These are phyloP conservation scores for Marasmius sp. DNA, from an alignment of 1,284 basidiomycete species.

Conservation along the genomic window DNA sequence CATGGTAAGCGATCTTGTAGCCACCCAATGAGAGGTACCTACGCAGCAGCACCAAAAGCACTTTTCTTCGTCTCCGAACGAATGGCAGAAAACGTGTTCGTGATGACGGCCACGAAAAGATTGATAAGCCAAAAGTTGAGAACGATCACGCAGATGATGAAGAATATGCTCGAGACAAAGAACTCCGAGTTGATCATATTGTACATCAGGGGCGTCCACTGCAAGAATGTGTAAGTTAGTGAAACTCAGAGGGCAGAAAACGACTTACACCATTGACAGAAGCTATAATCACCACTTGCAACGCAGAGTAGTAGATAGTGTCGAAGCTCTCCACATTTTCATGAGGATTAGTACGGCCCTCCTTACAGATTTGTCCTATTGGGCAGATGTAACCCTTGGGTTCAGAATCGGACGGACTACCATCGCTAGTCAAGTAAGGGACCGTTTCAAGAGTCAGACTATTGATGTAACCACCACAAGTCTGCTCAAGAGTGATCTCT, in stretches of 20 bases:
- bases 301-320: conserved; percentile 79
- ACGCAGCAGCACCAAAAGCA: conserved; percentile 83
- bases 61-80: conserved; percentile 87
- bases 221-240: conserved; percentile 8
- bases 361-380: conserved; percentile 75
- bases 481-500: conserved; percentile 50
- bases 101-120: conserved; percentile 94
- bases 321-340: conserved; percentile 83
- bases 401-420: conserved; percentile 24
- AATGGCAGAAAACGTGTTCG: conserved; percentile 92
- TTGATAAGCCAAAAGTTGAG: conserved; percentile 96
- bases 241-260: neutral
- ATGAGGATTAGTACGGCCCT: conserved; percentile 72
- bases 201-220: conserved; percentile 89
- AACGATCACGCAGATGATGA: conserved; percentile 81
- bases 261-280: conserved; percentile 70
- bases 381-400: conserved; percentile 85
- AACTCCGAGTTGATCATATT: conserved; percentile 90
- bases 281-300: conserved; percentile 88
- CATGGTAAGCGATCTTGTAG: neutral
- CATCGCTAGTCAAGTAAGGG: conserved; percentile 48
- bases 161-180: conserved; percentile 86
- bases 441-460: conserved; percentile 44
- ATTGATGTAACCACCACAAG: conserved; percentile 82
- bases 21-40: neutral